Evolutionary conservation across 176 grass and related monocot genomes (phyloP), one percentile per base, ranked within the genome.

Genomic region (Avena sativa): DNA sequence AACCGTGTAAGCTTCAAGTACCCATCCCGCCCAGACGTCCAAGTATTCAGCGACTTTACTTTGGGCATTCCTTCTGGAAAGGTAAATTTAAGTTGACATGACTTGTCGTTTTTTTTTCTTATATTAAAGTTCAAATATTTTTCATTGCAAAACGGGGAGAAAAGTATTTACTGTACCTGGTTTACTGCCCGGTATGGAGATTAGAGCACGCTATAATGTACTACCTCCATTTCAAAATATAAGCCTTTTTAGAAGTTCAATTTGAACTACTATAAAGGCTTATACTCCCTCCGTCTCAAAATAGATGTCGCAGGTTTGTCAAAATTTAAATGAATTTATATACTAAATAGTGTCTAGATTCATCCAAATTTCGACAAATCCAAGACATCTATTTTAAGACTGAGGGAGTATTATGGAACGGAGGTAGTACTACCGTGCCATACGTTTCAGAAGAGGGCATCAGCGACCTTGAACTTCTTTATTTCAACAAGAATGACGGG

Each of bases 1-100:
- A 89, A 73, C 2, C 77, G 90, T 75, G 81, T 94, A 57, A 90
- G 49, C 90, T 94, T 94, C 81, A 94, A 85, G 65, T 96, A 93
- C 52, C 91, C 91, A 8, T 83, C 66, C 49, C 89, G 94, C 14
- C 91, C 91, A n/a, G 79, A 96, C 71, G 87, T 93, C 14, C 87
- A 84, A 81, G 89, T 96, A 69, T 89, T 96, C 32, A 65, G 7
- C 10, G 89, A 93, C 58, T 83, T 96, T 8, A 91, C 55, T 13
- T 78, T 96, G 87, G 47, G 1, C 12, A 90, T 93, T 63, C 82
- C 87, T 60, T 75, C 87, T 5, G 84, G 74, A 79, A 92, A 95
- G 93, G 93, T 95, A 93, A 0, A 66, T 19, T 70, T 62, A 62
- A 25, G 16, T 72, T 64, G 16, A 49, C 78, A 51, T 57, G 55